phyloP scores from a whole-genome alignment of 1,139 yeast genomes.

The Sugiyamaella paludigena region DNA sequence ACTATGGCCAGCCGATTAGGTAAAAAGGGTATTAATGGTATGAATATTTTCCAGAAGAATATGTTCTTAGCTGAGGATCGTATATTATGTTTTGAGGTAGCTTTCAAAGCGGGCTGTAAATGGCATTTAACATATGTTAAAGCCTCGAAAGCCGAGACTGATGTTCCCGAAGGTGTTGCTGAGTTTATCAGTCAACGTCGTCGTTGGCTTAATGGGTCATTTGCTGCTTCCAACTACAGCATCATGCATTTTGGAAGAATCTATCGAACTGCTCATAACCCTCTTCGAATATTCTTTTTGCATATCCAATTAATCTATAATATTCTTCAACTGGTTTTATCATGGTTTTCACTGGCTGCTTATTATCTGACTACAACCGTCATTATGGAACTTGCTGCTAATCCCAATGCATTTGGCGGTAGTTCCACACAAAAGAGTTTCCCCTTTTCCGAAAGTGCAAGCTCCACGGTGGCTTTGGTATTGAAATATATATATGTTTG shows the following conservation, averaged over 20 bases:
- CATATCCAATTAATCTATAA: conserved; percentile 79
- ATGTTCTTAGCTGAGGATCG: conserved; percentile 97
- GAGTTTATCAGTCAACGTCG: conserved; percentile 90
- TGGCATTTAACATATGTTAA: conserved; percentile 90
- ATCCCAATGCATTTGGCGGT: conserved; percentile 38
- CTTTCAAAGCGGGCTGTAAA: conserved; percentile 70
- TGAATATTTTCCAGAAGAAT: conserved; percentile 79
- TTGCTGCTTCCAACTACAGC: conserved; percentile 89
- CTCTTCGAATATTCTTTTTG: conserved; percentile 64
- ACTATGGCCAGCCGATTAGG: conserved; percentile 46
- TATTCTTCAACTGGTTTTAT: conserved; percentile 59
- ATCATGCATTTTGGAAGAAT: conserved; percentile 68
- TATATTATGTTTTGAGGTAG: conserved; percentile 88
- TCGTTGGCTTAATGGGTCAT: conserved; percentile 96
- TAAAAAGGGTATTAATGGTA: conserved; percentile 47
- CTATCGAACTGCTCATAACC: conserved; percentile 76
- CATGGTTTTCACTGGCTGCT: conserved; percentile 82
- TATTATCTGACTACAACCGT: conserved; percentile 71
- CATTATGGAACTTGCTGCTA: conserved; percentile 42
- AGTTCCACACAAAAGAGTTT: conserved; percentile 29
- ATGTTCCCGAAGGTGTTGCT: conserved; percentile 84
- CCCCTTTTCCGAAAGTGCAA: conserved; percentile 34
- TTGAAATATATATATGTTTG: conserved; percentile 39
- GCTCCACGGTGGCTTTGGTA: conserved; percentile 37
- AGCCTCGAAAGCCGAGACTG: conserved; percentile 91